Evolutionary conservation across 179 eudicot species (phyloP).

Genomic region (Gypsophila paniculata): DNA sequence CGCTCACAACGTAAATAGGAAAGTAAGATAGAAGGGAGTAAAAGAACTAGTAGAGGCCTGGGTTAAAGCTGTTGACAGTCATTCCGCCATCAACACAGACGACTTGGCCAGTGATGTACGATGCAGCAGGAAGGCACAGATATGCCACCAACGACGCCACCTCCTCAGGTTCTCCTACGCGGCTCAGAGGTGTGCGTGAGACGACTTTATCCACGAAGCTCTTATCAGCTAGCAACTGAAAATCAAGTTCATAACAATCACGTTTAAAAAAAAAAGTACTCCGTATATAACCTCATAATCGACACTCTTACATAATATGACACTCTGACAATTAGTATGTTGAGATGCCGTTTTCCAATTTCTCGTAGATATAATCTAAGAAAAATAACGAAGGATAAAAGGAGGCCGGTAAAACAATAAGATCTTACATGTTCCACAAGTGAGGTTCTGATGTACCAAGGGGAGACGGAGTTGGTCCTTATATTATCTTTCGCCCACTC

Average conservation of each 20-base stretch:
- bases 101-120: constrained; percentile 69
- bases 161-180: constrained; percentile 56
- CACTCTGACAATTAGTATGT: too few relatives aligned
- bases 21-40: background rate
- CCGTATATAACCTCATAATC: too few relatives aligned
- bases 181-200: constrained; percentile 52
- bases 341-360: too few relatives aligned
- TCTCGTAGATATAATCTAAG: too few relatives aligned
- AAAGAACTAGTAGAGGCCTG: constrained; percentile 21
- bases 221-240: constrained; percentile 50
- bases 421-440: constrained; percentile 57
- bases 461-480: constrained; percentile 61
- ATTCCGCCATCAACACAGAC: constrained; percentile 68
- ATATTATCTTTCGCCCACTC: constrained; percentile 94
- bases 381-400: too few relatives aligned
- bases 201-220: constrained; percentile 42
- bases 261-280: background rate
- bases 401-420: background rate
- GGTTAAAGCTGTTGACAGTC: constrained; percentile 49
- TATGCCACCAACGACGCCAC: constrained; percentile 62
- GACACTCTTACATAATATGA: too few relatives aligned
- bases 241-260: background rate
- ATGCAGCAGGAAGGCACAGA: constrained; percentile 71
- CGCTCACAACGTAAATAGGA: background rate
- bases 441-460: constrained; percentile 66